Evolutionary conservation across 441 rosid species (phyloP).

Genomic region (Euphorbia corollata): DNA sequence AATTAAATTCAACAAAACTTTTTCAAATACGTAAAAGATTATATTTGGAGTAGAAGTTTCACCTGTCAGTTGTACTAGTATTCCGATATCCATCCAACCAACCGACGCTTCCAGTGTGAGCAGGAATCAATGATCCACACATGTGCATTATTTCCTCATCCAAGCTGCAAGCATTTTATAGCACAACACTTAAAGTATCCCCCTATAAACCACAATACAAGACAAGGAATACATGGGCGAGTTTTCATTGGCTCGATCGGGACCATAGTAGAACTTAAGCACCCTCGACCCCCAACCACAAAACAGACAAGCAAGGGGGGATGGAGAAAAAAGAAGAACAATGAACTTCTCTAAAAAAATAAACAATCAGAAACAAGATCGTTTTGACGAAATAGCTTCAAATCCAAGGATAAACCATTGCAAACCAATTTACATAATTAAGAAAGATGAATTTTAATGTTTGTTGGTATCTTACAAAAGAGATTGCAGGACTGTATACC

Average conservation of each 20-base stretch:
- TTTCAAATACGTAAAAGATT: conserved; percentile 1
- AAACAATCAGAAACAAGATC: background rate
- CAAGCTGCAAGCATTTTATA: conserved; percentile 39
- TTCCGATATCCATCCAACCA: conserved; percentile 50
- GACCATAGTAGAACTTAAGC: background rate
- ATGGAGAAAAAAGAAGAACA: background rate
- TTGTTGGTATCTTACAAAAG: no score
- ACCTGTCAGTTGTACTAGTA: conserved; percentile 36
- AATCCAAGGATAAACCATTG: background rate
- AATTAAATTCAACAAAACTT: background rate
- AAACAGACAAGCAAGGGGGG: background rate
- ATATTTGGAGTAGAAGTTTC: conserved; percentile 10
- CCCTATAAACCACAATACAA: no score
- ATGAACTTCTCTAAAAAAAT: no score
- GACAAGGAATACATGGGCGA: no score
- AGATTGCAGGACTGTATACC: no score
- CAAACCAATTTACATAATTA: background rate
- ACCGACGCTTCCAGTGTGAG: conserved; percentile 49
- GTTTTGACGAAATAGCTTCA: background rate
- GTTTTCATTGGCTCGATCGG: no score
- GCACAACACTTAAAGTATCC: no score
- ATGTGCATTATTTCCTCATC: conserved; percentile 76
- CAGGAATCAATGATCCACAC: conserved; percentile 54
- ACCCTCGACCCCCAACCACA: background rate
- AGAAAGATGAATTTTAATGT: background rate